These are phyloP conservation scores for Tetrapisispora namnaoensis DNA, from an alignment of 805 yeast species.

Conservation along the genomic window DNA sequence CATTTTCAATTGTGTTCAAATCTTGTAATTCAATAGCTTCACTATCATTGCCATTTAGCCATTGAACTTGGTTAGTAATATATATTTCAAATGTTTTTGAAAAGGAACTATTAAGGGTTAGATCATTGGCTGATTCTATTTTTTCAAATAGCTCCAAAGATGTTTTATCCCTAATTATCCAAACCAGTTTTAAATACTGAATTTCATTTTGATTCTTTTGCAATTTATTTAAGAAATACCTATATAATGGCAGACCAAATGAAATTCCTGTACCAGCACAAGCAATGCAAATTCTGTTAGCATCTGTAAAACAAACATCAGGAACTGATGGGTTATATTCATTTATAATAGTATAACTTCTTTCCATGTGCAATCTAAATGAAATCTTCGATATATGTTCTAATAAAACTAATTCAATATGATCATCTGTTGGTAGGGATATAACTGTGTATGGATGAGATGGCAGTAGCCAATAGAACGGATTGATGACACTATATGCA, in stretches of 20 bases:
- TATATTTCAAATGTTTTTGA: conserved; percentile 7
- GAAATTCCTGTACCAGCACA: conserved; percentile 74
- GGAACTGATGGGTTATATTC: conserved; percentile 38
- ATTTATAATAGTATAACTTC: conserved; percentile 32
- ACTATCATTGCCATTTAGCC: conserved; percentile 8
- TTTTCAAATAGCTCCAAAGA: conserved; percentile 39
- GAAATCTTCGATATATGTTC: conserved; percentile 20
- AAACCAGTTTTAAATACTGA: conserved; percentile 34
- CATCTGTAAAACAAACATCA: conserved; percentile 37
- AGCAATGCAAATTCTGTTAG: conserved; percentile 42
- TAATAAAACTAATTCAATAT: conserved; percentile 38
- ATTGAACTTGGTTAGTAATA: conserved; percentile 5
- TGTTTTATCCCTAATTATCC: conserved; percentile 42
- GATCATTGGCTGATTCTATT: conserved; percentile 3
- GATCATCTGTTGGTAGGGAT: conserved; percentile 32
- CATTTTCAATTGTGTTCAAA: background rate
- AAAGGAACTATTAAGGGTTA: conserved; percentile 4
- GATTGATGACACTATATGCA: conserved; percentile 26
- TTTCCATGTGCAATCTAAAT: conserved; percentile 28
- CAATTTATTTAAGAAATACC: conserved; percentile 19
- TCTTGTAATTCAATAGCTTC: conserved; percentile 3
- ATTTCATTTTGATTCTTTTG: conserved; percentile 2
- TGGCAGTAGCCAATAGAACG: conserved; percentile 41
- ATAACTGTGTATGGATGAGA: conserved; percentile 63
- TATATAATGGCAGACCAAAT: conserved; percentile 45